These are phyloP conservation scores for Saccharomyces hybrid DNA, from an alignment of 1,139 yeast species.

Conservation along the genomic window DNA sequence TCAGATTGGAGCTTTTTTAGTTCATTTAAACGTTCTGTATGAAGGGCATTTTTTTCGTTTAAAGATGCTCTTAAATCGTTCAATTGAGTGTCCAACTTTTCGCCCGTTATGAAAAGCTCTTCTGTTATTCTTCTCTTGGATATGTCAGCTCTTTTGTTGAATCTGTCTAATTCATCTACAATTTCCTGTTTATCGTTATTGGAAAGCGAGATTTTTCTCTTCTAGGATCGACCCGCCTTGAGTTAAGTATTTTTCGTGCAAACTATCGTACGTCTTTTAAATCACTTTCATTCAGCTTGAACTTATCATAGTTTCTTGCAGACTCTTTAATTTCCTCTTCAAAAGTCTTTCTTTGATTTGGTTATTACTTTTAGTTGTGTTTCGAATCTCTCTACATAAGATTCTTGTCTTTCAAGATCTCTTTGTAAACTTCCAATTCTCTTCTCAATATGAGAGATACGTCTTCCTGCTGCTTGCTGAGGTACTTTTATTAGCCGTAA, in stretches of 20 bases:
- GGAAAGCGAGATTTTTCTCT: constrained; percentile 40
- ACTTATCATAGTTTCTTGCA: constrained; percentile 29
- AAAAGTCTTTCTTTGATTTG: constrained; percentile 39
- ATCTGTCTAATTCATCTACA: constrained; percentile 35
- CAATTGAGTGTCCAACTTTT: constrained; percentile 38
- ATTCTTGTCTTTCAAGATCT: constrained; percentile 50
- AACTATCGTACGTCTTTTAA: constrained; percentile 50
- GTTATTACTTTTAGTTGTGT: constrained; percentile 45
- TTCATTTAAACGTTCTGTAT: constrained; percentile 37
- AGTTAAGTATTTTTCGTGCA: constrained; percentile 52
- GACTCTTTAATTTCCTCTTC: constrained; percentile 35
- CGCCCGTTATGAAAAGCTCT: constrained; percentile 33
- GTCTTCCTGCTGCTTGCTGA: constrained; percentile 33
- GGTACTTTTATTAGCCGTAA: constrained; percentile 48
- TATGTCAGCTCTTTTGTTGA: constrained; percentile 37
- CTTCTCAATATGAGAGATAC: constrained; percentile 42
- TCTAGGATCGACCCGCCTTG: constrained; percentile 55
- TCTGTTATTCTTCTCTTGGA: constrained; percentile 36
- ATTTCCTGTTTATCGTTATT: constrained; percentile 42
- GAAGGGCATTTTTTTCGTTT: constrained; percentile 40
- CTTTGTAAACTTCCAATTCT: constrained; percentile 46
- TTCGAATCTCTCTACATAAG: constrained; percentile 37
- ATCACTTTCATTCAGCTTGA: constrained; percentile 44
- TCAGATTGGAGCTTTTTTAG: constrained; percentile 28
- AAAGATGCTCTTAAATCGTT: constrained; percentile 36